These are phyloP conservation scores for Verticillium isaacii DNA, from an alignment of 2,329 filamentous ascomycete genomes.

Conservation along the genomic window DNA sequence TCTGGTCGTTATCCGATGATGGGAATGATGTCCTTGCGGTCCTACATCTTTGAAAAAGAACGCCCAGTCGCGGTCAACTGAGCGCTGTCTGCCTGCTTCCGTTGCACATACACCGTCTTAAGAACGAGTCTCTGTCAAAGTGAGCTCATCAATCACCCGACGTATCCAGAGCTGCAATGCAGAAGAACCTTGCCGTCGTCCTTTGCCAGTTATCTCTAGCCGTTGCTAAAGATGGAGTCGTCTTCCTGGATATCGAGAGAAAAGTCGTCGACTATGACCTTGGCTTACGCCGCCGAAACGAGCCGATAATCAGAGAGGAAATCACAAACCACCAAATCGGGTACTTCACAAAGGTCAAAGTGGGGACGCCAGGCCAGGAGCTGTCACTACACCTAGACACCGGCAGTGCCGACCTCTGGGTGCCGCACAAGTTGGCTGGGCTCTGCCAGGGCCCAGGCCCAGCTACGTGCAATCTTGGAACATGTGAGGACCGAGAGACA, in stretches of 20 bases:
- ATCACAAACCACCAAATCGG: constrained; percentile 16
- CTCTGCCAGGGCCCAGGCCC: constrained; percentile 29
- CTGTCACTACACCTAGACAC: constrained; percentile 60
- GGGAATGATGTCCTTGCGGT: not conserved
- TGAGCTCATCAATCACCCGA: not conserved
- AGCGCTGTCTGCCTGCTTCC: too few species aligned
- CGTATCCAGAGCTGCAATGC: not conserved
- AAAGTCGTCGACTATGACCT: not conserved
- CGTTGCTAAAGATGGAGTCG: not conserved
- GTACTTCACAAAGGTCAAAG: constrained; percentile 51
- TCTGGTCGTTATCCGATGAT: not conserved
- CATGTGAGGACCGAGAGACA: constrained; percentile 6
- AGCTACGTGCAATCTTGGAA: not conserved
- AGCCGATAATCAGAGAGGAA: not conserved
- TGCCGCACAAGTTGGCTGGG: constrained; percentile 33
- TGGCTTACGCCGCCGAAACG: not conserved
- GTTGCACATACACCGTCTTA: too few species aligned
- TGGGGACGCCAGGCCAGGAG: constrained; percentile 53
- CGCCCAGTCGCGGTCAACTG: not conserved
- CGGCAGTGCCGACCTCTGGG: constrained; percentile 65
- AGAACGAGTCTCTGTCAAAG: too few species aligned
- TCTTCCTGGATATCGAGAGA: not conserved
- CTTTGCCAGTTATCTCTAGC: not conserved
- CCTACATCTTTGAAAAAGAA: not conserved
- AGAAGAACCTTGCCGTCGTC: not conserved